Evolutionary conservation across 202 grass and related monocot genomes (phyloP).

Genomic region (Zizania palustris): DNA sequence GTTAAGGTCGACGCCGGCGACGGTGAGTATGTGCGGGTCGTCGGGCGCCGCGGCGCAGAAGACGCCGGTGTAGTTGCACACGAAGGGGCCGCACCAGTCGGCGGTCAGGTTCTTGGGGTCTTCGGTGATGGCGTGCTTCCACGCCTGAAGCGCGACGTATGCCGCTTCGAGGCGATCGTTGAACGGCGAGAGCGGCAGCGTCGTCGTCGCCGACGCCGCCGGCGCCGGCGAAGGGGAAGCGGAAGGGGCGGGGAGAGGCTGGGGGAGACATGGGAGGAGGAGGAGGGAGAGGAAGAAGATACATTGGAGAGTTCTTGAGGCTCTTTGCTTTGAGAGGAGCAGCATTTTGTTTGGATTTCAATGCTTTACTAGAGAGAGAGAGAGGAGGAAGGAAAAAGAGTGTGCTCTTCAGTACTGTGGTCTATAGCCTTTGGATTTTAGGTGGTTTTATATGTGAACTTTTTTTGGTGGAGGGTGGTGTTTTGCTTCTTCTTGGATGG

Average conservation of each 20-base stretch:
- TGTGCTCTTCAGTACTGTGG: slow-evolving; percentile 10
- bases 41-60: slow-evolving; percentile 73
- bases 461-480: background rate
- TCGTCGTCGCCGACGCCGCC: slow-evolving; percentile 22
- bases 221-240: slow-evolving; percentile 41
- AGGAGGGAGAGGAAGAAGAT: slow-evolving; percentile 41
- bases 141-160: slow-evolving; percentile 76
- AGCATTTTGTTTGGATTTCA: slow-evolving; percentile 42
- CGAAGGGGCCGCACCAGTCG: slow-evolving; percentile 76
- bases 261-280: slow-evolving; percentile 49
- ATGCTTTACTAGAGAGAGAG: background rate
- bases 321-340: slow-evolving; percentile 5
- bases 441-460: slow-evolving; percentile 43
- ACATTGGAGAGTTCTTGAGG: slow-evolving; percentile 9
- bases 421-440: slow-evolving; percentile 14
- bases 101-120: slow-evolving; percentile 80
- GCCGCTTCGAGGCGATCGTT: slow-evolving; percentile 77
- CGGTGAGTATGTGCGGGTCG: slow-evolving; percentile 69
- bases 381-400: background rate
- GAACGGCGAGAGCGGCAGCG: slow-evolving; percentile 62
- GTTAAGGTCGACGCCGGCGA: slow-evolving; percentile 88
- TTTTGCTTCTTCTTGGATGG: slow-evolving; percentile 31
- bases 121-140: slow-evolving; percentile 77
- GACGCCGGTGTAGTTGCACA: slow-evolving; percentile 93
- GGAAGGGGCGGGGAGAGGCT: slow-evolving; percentile 48